Conservation (phyloP, 805 yeast genomes). For the Nakazawaea peltata region DNA sequence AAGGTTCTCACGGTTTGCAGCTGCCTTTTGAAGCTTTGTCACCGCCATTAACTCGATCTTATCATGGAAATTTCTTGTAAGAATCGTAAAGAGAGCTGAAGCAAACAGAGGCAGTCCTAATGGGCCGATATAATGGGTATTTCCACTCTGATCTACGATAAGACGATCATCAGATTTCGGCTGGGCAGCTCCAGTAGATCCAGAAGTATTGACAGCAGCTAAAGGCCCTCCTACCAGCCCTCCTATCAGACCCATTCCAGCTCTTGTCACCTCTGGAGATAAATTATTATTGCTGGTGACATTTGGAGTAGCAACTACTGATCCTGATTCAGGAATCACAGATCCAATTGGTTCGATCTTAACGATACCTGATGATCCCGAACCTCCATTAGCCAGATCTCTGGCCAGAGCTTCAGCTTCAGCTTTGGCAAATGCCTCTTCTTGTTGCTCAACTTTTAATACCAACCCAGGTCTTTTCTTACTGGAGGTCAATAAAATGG, state of each 20-base stretch:
- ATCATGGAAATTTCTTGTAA: constrained; percentile 6
- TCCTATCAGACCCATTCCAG: too few species aligned
- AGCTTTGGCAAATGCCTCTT: too few species aligned
- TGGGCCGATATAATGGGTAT: constrained; percentile 14
- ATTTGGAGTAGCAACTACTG: too few species aligned
- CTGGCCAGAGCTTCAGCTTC: neutral
- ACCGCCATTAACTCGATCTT: constrained; percentile 1
- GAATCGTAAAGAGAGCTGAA: constrained; percentile 6
- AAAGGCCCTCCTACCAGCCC: too few species aligned
- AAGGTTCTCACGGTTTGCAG: constrained; percentile 5
- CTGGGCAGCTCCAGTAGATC: neutral
- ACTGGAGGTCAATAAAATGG: constrained; percentile 10
- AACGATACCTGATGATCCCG: neutral
- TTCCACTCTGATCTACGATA: constrained; percentile 13
- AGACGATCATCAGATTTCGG: constrained; percentile 8
- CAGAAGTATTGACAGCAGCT: too few species aligned
- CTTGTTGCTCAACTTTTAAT: neutral
- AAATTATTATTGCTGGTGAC: too few species aligned
- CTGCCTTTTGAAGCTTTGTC: constrained; percentile 1
- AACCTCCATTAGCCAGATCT: neutral
- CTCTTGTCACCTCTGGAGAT: neutral
- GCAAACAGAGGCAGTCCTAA: constrained; percentile 13
- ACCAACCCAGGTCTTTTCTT: constrained; percentile 5
- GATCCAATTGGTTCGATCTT: neutral
- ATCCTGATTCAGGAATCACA: too few species aligned